These are phyloP conservation scores for Helotiales sp. DNA, from an alignment of 2,329 filamentous ascomycete species.

Conservation along the genomic window DNA sequence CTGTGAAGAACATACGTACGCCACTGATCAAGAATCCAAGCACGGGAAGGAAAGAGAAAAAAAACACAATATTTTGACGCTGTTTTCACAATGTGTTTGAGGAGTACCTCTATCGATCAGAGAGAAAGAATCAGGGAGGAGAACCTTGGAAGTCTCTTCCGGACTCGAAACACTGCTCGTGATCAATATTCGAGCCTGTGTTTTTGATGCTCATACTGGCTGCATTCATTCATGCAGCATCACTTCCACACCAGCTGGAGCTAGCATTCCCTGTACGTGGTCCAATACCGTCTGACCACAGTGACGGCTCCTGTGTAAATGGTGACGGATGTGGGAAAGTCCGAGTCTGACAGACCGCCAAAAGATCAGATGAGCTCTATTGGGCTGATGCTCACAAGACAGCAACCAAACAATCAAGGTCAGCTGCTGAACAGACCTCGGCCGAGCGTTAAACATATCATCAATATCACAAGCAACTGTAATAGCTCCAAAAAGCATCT, in stretches of 20 bases:
- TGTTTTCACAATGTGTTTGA: neutral
- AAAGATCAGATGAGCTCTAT: slow-evolving; percentile 15
- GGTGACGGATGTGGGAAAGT: slow-evolving; percentile 1
- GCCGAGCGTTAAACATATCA: neutral
- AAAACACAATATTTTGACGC: neutral
- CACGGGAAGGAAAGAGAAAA: neutral
- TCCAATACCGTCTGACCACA: slow-evolving; percentile 19
- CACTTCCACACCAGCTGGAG: neutral
- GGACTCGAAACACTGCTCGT: slow-evolving; percentile 25
- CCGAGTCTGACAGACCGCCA: neutral
- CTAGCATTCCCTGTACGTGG: slow-evolving; percentile 18
- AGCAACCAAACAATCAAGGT: neutral
- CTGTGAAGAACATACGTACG: neutral
- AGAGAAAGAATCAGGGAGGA: neutral
- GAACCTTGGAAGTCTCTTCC: slow-evolving; percentile 5
- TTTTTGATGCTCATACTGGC: slow-evolving; percentile 21
- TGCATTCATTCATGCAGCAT: neutral
- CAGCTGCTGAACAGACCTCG: slow-evolving; percentile 4
- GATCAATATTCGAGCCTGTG: slow-evolving; percentile 17
- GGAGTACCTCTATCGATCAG: neutral
- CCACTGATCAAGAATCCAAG: neutral
- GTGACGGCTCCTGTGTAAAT: slow-evolving; percentile 8
- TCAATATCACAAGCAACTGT: neutral
- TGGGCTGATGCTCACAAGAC: slow-evolving; percentile 19
- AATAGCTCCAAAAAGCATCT: neutral